Base-by-base conservation (phyloP, 1,139 yeast genomes). In the Candida sojae region DNA sequence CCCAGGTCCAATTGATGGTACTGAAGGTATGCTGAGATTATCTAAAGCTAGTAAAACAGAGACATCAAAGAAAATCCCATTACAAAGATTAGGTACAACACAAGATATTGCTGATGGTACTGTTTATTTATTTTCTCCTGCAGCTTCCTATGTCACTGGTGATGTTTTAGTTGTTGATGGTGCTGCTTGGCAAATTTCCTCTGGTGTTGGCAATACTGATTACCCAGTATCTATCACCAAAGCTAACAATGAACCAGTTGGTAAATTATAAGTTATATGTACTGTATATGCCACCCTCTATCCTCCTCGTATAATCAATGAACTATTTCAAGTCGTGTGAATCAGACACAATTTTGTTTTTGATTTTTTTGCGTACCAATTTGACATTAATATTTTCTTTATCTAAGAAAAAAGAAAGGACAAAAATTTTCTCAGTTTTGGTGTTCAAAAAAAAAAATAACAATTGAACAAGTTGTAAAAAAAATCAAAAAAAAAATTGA, bases 41-140 rank as follows among this genome's bases (percentile, higher is more conserved):
- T 51, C 73, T 51, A 62, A 72, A 21, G 79, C 78, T 30, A 45
- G 52, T 25, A 64, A 55, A 12, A 60, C 60, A 6, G 72, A 75
- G 32, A 61, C 79, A 37, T 57, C 67, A 6, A 68, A 74, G 52
- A 73, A 66, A 53, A 77, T 89, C 31, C 98, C 98, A 3, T 66
- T 90, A 55, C 96, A 87, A 66, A 75, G 93, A 63, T 67, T 82
- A 47, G 98, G 98, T 1, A 62, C 79, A 3, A 82, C 91, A 10
- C 71, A 68, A 50, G 98, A 92, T 63, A 88, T 92, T 61, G 97
- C 98, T 12, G 87, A 92, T 55, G 84, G 93, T 2, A 91, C 98
- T 0, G 88, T 88, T 0, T 92, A 75, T 63, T 71, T 92, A 57
- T 87, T 92, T 60, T 87, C 96, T 32, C 86, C 86, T 2, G 96